Evolutionary conservation across 805 yeast genomes (phyloP).

Genomic region (Candida orba): DNA sequence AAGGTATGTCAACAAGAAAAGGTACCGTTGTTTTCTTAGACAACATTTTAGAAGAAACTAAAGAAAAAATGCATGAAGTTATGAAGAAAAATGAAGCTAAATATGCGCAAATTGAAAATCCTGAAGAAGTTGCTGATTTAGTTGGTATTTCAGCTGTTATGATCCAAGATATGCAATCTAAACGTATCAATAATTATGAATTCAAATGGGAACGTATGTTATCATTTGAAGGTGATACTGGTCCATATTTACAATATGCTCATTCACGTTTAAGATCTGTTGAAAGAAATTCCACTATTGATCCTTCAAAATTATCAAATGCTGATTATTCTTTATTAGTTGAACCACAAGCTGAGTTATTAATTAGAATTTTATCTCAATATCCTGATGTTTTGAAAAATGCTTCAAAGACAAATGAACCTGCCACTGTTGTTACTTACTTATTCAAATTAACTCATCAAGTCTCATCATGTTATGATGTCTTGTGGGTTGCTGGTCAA

Average conservation of each 20-base stretch:
- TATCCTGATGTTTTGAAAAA: conserved; percentile 86
- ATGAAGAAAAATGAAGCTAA: conserved; percentile 89
- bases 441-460: conserved; percentile 87
- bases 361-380: conserved; percentile 75
- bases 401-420: conserved; percentile 82
- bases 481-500: conserved; percentile 96
- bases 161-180: conserved; percentile 98
- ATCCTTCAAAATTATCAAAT: conserved; percentile 32
- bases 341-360: conserved; percentile 63
- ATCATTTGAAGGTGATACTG: conserved; percentile 98
- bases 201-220: conserved; percentile 98
- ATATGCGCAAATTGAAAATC: conserved; percentile 88
- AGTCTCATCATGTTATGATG: conserved; percentile 93
- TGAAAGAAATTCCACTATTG: conserved; percentile 70
- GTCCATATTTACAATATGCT: conserved; percentile 97
- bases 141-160: conserved; percentile 96
- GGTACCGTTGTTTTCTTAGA: conserved; percentile 99
- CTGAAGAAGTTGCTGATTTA: conserved; percentile 90
- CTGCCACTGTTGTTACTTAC: conserved; percentile 90
- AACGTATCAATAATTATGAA: conserved; percentile 91
- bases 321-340: conserved; percentile 57
- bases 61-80: conserved; percentile 90
- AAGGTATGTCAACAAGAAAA: conserved; percentile 96
- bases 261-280: conserved; percentile 95
- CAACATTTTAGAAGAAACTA: conserved; percentile 86